These are phyloP conservation scores for Forsythia suspensa DNA, from an alignment of 257 asterid species.

Conservation along the genomic window DNA sequence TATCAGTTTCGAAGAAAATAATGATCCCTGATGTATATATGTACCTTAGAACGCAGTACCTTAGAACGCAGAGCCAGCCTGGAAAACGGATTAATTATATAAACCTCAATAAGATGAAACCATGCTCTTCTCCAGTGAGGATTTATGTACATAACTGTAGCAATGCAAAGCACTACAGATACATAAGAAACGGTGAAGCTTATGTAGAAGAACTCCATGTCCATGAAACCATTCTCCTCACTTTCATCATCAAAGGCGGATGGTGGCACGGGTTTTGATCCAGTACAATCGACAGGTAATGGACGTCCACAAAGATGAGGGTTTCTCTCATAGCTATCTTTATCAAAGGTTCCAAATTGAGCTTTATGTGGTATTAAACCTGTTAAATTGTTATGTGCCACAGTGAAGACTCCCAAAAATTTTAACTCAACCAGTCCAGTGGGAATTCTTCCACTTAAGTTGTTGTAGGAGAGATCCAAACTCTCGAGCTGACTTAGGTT, in stretches of 20 bases:
- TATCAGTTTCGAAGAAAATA: no score
- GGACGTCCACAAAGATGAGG: slow-evolving; percentile 16
- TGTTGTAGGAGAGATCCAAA: slow-evolving; percentile 14
- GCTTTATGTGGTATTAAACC: slow-evolving; percentile 7
- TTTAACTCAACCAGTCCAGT: neutral
- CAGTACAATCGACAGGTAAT: neutral
- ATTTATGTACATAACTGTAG: slow-evolving; percentile 4
- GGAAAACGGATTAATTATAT: neutral
- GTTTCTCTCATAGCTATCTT: slow-evolving; percentile 18
- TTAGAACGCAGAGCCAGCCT: neutral
- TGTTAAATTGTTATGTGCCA: slow-evolving; percentile 16
- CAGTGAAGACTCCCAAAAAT: neutral
- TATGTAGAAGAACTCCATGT: neutral
- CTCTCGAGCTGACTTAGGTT: neutral
- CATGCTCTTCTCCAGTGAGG: slow-evolving; percentile 10
- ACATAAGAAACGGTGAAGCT: slow-evolving; percentile 8
- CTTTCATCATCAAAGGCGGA: neutral
- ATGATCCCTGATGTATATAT: no score
- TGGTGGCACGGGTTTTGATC: neutral
- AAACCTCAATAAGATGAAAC: slow-evolving; percentile 2
- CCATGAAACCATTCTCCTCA: slow-evolving; percentile 1
- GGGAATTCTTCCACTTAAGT: slow-evolving; percentile 11
- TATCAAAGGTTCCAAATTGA: slow-evolving; percentile 16
- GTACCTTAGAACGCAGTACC: no score
- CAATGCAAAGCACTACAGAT: neutral